These are phyloP conservation scores for Meyerozyma guilliermondii DNA, from an alignment of 1,139 yeast genomes.

Conservation along the genomic window DNA sequence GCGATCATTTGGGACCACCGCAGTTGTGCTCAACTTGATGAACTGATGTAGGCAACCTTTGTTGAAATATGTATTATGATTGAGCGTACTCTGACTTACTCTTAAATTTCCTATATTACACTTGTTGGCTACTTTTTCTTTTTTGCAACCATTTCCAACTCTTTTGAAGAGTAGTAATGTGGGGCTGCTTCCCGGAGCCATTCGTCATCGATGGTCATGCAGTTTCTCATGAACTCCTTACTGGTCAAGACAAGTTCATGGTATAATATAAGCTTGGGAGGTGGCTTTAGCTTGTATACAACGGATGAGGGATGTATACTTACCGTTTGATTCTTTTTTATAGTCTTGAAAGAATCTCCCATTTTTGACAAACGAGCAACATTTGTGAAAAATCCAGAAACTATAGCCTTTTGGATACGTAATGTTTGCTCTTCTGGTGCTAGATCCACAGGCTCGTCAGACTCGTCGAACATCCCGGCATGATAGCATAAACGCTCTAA, in stretches of 20 bases:
- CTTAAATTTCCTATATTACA: background rate
- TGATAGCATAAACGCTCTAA: constrained; percentile 56
- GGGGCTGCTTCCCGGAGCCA: constrained; percentile 21
- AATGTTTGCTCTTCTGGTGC: constrained; percentile 16
- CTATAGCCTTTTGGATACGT: constrained; percentile 60
- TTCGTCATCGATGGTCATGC: constrained; percentile 20
- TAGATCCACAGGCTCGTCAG: constrained; percentile 11
- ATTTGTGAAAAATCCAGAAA: constrained; percentile 81
- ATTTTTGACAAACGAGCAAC: constrained; percentile 63
- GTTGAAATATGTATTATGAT: no score
- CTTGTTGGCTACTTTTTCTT: background rate
- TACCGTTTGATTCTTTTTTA: constrained; percentile 62
- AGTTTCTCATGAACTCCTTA: constrained; percentile 85
- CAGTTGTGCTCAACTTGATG: no score
- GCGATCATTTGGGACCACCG: no score
- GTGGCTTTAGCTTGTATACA: constrained; percentile 56
- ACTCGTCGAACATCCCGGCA: constrained; percentile 39
- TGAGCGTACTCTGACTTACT: background rate
- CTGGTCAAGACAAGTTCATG: constrained; percentile 84
- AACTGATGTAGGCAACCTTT: no score
- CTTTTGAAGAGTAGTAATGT: constrained; percentile 19
- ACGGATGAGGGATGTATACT: constrained; percentile 81
- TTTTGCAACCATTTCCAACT: constrained; percentile 10
- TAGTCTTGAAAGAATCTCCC: constrained; percentile 67
- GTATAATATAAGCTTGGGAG: constrained; percentile 67